phyloP scores from a whole-genome alignment of 768 basidiomycete genomes.

The Serpula lacrymans region DNA sequence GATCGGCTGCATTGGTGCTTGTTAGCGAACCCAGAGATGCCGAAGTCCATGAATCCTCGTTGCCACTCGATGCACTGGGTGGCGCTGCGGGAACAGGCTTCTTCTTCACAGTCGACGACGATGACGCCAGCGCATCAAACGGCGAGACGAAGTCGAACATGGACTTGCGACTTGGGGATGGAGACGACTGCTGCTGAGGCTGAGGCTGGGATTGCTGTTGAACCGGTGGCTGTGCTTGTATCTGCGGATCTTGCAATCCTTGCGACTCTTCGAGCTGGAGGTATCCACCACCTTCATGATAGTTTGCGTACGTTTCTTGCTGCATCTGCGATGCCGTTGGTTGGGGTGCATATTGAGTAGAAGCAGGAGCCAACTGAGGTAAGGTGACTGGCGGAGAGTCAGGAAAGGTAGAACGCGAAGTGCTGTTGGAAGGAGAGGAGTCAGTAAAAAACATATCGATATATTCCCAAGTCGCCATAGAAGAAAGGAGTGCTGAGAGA shows the following conservation, averaged over 20 bases:
- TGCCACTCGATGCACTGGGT: conserved; percentile 39
- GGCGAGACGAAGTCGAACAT: conserved; percentile 86
- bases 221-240: no score
- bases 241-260: no score
- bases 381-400: conserved; percentile 42
- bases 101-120: conserved; percentile 53
- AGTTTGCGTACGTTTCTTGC: no score
- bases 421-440: conserved; percentile 33
- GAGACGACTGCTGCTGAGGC: conserved; percentile 40
- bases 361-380: conserved; percentile 26
- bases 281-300: no score
- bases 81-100: conserved; percentile 57
- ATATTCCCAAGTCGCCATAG: conserved; percentile 32
- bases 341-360: conserved; percentile 43
- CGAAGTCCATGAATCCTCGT: conserved; percentile 60
- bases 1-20: conserved; percentile 25
- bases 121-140: conserved; percentile 71
- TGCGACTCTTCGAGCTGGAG: conserved; percentile 41
- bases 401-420: conserved; percentile 48
- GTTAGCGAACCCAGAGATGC: conserved; percentile 22
- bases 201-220: conserved; percentile 17
- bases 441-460: conserved; percentile 28
- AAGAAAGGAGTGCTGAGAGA: conserved; percentile 15
- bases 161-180: conserved; percentile 71
- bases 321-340: no score